These are phyloP conservation scores for Hippophae rhamnoides DNA, from an alignment of 306 rosid species.

Conservation along the genomic window DNA sequence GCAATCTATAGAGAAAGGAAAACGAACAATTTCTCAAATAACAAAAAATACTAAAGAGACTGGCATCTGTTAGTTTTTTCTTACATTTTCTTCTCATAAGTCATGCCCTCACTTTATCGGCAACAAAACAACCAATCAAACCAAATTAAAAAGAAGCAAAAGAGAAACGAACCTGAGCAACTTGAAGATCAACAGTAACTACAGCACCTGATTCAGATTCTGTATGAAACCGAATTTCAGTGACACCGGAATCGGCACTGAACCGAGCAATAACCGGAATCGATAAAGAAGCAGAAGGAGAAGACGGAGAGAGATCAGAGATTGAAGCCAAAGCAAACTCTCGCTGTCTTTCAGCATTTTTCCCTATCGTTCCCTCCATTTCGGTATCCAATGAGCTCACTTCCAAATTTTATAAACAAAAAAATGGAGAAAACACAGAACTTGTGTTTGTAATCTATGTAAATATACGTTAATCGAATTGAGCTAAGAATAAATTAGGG, in stretches of 20 bases:
- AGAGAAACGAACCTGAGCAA: constrained; percentile 40
- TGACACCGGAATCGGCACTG: constrained; percentile 25
- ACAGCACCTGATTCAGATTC: constrained; percentile 30
- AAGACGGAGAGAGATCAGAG: constrained; percentile 38
- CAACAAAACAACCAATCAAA: not conserved
- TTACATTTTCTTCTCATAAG: not conserved
- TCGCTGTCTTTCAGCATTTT: constrained; percentile 23
- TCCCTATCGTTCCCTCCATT: constrained; percentile 51
- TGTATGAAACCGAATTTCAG: constrained; percentile 39
- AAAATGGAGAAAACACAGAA: not conserved
- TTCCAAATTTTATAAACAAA: not conserved
- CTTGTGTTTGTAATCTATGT: not conserved
- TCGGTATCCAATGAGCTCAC: constrained; percentile 22
- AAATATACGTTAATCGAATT: not conserved
- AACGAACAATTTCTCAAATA: not conserved
- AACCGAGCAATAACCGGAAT: constrained; percentile 64
- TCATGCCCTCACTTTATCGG: not conserved
- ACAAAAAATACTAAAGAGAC: not conserved
- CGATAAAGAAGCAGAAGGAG: constrained; percentile 21
- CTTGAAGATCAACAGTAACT: constrained; percentile 45
- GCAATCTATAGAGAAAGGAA: no score
- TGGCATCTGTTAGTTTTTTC: not conserved
- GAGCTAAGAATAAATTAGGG: constrained; percentile 43
- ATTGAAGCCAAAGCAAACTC: constrained; percentile 52
- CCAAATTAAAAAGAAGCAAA: constrained; percentile 4